Conservation (phyloP, 2,329 filamentous ascomycete genomes). For the Fusarium scirpi region DNA sequence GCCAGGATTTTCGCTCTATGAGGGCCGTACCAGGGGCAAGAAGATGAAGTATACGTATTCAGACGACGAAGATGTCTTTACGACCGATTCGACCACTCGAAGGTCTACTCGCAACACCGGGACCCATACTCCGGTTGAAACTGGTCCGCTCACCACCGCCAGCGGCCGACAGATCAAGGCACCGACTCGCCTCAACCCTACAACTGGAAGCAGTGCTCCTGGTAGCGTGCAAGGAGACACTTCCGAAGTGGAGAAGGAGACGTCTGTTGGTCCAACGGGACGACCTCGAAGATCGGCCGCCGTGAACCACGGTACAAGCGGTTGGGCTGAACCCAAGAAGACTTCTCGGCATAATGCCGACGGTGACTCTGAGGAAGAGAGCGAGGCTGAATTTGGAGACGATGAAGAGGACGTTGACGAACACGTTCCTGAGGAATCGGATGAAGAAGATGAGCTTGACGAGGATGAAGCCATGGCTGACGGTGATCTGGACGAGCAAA, state of each 20-base stretch:
- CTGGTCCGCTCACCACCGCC: constrained; percentile 75
- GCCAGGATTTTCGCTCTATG: constrained; percentile 91
- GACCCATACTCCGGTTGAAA: constrained; percentile 77
- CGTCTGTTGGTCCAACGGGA: constrained; percentile 58
- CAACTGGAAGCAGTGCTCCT: constrained; percentile 63
- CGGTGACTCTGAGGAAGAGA: constrained; percentile 74
- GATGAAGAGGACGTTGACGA: constrained; percentile 79
- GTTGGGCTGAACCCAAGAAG: constrained; percentile 54
- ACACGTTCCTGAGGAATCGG: constrained; percentile 70
- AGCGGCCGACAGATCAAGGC: constrained; percentile 88
- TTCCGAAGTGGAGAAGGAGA: constrained; percentile 56
- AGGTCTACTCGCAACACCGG: constrained; percentile 81
- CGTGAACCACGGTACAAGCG: constrained; percentile 62
- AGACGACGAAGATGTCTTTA: constrained; percentile 82
- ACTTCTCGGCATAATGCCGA: constrained; percentile 57
- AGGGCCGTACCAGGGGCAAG: constrained; percentile 95
- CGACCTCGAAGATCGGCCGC: constrained; percentile 65
- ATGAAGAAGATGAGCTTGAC: constrained; percentile 70
- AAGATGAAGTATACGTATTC: constrained; percentile 97
- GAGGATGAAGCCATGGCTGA: constrained; percentile 68
- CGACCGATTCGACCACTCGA: constrained; percentile 73
- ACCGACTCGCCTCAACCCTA: constrained; percentile 73
- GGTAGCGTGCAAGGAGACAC: constrained; percentile 61
- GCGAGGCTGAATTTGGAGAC: constrained; percentile 80
- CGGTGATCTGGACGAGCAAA: constrained; percentile 62